Evolutionary conservation across 352 stramenopile species (phyloP), one percentile per base, ranked within the genome.

Genomic region (Phytophthora agathidicida): DNA sequence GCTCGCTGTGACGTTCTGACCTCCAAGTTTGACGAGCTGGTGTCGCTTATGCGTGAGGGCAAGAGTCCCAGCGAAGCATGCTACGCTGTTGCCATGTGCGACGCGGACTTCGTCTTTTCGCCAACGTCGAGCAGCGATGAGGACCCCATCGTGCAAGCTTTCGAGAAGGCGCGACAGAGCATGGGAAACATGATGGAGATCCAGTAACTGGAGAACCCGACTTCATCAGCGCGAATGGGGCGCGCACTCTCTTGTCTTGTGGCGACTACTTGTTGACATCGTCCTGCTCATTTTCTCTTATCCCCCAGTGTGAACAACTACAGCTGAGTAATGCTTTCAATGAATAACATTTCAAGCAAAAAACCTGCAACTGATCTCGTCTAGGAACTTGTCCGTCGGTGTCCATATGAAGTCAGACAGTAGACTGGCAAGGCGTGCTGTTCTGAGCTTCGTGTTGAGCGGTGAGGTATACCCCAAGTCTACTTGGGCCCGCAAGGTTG

Each of bases 11-110:
- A 91, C 45, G 57, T 80, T 49, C 80, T 91, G 26, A 80, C 77
- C 20, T 83, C 76, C 30, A 89, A 92, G 60, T 95, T 95, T 22
- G 86, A 95, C 46, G 71, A 80, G 42, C 53, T 95, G 7, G 64
- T 77, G n/a, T 42, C 72, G 33, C 66, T 91, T 14, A 62, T 91
- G 26, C 52, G 77, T 22, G 32, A 79, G 9, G 86, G 80, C 28
- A 83, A 88, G 72, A 88, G 74, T 27, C 75, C 85, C 1, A 77
- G 71, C 19, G 60, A 83, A 53, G 81, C 81, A 1, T 94, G 85
- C 28, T 60, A 83, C 41, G 49, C 73, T 7, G 63, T 93, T 38
- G 54, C 66, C 9, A 47, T 94, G 38, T 94, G 85, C 55, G 69
- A 78, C 32, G 47, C 65, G 5, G 65, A 73, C 10, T 77, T 79